Conservation (phyloP, 257 asterid species). For the Rehmannia glutinosa region DNA sequence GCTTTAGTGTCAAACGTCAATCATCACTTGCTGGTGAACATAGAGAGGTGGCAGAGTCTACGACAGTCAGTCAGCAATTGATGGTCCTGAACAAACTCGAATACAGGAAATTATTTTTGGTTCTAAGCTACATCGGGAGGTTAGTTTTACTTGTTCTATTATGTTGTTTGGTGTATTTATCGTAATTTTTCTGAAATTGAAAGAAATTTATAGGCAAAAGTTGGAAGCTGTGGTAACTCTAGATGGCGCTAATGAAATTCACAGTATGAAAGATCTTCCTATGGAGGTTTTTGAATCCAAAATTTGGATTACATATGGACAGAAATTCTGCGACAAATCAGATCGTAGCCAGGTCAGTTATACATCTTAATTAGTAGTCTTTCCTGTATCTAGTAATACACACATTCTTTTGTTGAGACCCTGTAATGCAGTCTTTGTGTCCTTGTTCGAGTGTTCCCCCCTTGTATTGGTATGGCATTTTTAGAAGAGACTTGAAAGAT, state of each 20-base stretch:
- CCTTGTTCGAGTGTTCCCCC: background rate
- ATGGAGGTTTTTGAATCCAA: slow-evolving; percentile 48
- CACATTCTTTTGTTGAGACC: background rate
- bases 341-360: slow-evolving; percentile 47
- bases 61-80: slow-evolving; percentile 29
- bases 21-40: slow-evolving; percentile 12
- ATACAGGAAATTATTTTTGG: slow-evolving; percentile 53
- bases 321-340: slow-evolving; percentile 1
- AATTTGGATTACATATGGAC: slow-evolving; percentile 54
- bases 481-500: background rate
- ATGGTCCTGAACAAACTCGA: slow-evolving; percentile 41
- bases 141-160: slow-evolving; percentile 23
- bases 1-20: background rate
- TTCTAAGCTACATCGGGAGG: slow-evolving; percentile 63
- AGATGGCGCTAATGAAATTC: slow-evolving; percentile 40
- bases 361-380: background rate
- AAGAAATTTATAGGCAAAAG: slow-evolving; percentile 34
- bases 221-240: slow-evolving; percentile 46
- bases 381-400: background rate
- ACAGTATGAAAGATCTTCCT: slow-evolving; percentile 23
- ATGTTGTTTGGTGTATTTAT: background rate
- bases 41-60: background rate
- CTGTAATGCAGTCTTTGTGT: background rate
- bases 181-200: background rate
- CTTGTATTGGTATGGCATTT: background rate